Base-by-base conservation (phyloP, 345 rosid genomes). In the Populus pruinosa region DNA sequence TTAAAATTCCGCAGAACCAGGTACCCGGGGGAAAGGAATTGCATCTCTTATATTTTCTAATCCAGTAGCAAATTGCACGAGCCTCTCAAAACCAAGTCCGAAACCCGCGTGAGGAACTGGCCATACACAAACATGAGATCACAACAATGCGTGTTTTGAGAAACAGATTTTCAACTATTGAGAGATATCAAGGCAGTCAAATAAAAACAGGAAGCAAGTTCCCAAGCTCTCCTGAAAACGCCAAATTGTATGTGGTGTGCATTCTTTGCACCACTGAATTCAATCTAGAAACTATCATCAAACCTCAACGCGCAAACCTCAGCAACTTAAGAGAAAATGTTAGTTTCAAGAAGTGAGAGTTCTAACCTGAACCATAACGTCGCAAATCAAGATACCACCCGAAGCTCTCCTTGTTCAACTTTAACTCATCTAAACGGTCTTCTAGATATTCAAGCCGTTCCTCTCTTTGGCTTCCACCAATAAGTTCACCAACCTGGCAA, bases 381-480 rank as follows among this genome's bases (percentile, higher is more conserved):
- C 94, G 94, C 79, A 96, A 83, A 88, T 96, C 99, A 50, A 92
- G 98, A 87, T 96, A 96, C 99, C 99, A 93, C 97, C 98, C 93
- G 83, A 82, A 96, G 88, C 89, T 89, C 50, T 96, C 96, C 83
- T 86, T 93, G 83, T 86, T 85, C 47, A 96, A 91, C 78, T 91
- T 92, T 75, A 93, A 78, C 47, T 84, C 97, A 69, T 93, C 95
- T 23, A 96, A 78, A 73, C 97, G 91, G 36, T 84, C 89, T 90
- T 96, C 99, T 67, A 96, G 84, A 69, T 88, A 88, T 16, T 90
- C 95, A 17, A 93, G 89, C 70, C 99, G 88, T 76, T 96, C 99
- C 86, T 96, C 99, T 85, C 99, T 93, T 82, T 93, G 99, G 87
- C 99, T 96, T 86, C 98, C 99, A 83, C 98, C 99, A 47, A 93